Conservation (phyloP, 805 yeast species). For the Candida hispaniensis region DNA sequence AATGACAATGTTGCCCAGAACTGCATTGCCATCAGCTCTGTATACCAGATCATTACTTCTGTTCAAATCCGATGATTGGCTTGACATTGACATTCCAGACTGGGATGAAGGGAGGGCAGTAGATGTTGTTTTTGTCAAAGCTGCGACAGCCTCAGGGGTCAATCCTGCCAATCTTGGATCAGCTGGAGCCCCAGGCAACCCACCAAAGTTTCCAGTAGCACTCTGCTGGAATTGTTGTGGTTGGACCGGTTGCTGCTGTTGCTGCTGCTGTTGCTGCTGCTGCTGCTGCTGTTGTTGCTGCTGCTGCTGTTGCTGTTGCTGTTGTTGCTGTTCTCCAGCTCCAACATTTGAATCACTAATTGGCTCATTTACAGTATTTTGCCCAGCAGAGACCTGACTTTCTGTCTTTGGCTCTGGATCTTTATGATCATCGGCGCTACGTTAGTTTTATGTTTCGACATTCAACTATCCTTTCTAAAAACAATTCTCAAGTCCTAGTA, state of each 20-base stretch:
- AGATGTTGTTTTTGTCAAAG: conserved; percentile 17
- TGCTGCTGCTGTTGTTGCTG: conserved; percentile 13
- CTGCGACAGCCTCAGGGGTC: conserved; percentile 18
- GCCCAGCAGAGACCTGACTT: conserved; percentile 6
- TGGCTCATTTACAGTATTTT: no score
- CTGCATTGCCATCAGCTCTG: conserved; percentile 10
- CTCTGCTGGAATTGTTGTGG: no score
- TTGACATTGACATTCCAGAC: not conserved
- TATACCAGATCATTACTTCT: conserved; percentile 3
- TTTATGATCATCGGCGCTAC: conserved; percentile 29
- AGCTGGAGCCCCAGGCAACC: conserved; percentile 19
- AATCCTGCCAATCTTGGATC: conserved; percentile 19
- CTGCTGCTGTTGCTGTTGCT: conserved; percentile 5
- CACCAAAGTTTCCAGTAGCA: no score
- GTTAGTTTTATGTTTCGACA: conserved; percentile 10
- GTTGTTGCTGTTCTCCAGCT: conserved; percentile 14
- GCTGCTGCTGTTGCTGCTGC: conserved; percentile 16
- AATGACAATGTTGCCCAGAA: conserved; percentile 36
- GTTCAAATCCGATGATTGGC: not conserved
- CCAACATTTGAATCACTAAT: no score
- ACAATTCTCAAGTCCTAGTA: not conserved
- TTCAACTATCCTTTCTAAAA: not conserved
- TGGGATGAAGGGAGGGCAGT: conserved; percentile 18
- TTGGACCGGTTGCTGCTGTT: conserved; percentile 18
- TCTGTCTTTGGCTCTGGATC: conserved; percentile 14